Evolutionary conservation across 2,329 filamentous ascomycete genomes (phyloP).

Genomic region (Hortaea sp.): DNA sequence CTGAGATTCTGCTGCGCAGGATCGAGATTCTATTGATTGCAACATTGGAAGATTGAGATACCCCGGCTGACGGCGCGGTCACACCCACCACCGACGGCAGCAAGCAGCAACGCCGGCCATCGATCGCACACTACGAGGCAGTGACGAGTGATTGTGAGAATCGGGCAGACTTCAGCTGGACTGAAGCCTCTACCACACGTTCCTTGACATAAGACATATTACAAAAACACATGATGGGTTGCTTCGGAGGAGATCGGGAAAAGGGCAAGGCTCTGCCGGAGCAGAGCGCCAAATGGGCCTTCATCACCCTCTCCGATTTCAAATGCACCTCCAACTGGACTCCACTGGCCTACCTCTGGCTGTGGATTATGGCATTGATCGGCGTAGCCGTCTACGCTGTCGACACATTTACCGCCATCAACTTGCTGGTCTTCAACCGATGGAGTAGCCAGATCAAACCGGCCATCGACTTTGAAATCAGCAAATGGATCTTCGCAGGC

Average conservation of each 20-base stretch:
- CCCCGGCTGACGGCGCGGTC: background rate
- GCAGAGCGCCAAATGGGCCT: slow-evolving; percentile 65
- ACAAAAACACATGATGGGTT: slow-evolving; percentile 21
- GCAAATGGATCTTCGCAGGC: slow-evolving; percentile 89
- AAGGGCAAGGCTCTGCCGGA: slow-evolving; percentile 26
- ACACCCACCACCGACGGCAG: background rate
- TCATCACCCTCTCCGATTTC: slow-evolving; percentile 71
- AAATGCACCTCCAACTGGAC: slow-evolving; percentile 69
- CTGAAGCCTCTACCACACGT: background rate
- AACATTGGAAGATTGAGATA: slow-evolving; percentile 1
- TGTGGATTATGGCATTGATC: slow-evolving; percentile 69
- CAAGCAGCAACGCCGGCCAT: background rate
- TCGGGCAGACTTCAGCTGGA: background rate
- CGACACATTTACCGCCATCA: slow-evolving; percentile 88
- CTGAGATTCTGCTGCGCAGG: slow-evolving; percentile 3
- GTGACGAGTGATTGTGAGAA: background rate
- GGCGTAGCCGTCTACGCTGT: slow-evolving; percentile 78
- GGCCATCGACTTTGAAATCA: slow-evolving; percentile 62
- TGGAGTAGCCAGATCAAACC: slow-evolving; percentile 82
- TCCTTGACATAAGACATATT: background rate
- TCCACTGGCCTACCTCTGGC: slow-evolving; percentile 70
- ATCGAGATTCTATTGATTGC: background rate
- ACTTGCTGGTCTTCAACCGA: slow-evolving; percentile 75
- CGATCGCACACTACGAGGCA: background rate
- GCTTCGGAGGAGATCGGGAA: slow-evolving; percentile 24